Conservation (phyloP, 331 rosid species). For the Saraca asoca region DNA sequence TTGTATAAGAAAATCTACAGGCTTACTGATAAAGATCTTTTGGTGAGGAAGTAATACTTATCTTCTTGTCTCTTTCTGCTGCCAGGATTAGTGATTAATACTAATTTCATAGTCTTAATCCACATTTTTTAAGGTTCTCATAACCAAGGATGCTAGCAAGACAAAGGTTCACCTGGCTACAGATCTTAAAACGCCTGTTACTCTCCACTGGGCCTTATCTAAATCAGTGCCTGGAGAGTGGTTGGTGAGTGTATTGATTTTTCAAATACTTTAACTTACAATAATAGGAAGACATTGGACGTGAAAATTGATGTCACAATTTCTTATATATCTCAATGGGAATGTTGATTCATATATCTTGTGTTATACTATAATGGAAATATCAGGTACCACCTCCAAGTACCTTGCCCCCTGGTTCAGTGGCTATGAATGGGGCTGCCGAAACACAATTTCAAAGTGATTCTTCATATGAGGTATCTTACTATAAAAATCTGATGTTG, state of each 20-base stretch:
- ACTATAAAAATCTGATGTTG: constrained; percentile 30
- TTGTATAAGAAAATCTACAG: constrained; percentile 56
- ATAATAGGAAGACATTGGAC: constrained; percentile 23
- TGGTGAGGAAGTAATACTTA: constrained; percentile 61
- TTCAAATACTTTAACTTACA: constrained; percentile 18
- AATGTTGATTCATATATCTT: constrained; percentile 21
- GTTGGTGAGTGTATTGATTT: constrained; percentile 65
- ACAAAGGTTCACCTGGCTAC: constrained; percentile 79
- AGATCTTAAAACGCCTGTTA: constrained; percentile 60
- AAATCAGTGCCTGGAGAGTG: constrained; percentile 75
- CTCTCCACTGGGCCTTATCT: constrained; percentile 94
- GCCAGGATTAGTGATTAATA: constrained; percentile 27
- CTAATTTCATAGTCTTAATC: constrained; percentile 36
- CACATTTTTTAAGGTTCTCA: constrained; percentile 60
- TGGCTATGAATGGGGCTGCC: constrained; percentile 52
- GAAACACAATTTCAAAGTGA: constrained; percentile 61
- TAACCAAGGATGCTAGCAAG: constrained; percentile 69
- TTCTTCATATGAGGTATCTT: constrained; percentile 56
- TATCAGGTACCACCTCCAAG: constrained; percentile 76
- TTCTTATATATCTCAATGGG: constrained; percentile 14
- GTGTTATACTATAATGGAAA: constrained; percentile 22
- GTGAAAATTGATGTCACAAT: constrained; percentile 19
- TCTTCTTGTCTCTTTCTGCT: constrained; percentile 17
- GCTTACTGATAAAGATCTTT: constrained; percentile 57
- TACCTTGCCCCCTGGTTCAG: constrained; percentile 74